Evolutionary conservation across 352 stramenopile genomes (phyloP).

Genomic region (Phytophthora foliorum): DNA sequence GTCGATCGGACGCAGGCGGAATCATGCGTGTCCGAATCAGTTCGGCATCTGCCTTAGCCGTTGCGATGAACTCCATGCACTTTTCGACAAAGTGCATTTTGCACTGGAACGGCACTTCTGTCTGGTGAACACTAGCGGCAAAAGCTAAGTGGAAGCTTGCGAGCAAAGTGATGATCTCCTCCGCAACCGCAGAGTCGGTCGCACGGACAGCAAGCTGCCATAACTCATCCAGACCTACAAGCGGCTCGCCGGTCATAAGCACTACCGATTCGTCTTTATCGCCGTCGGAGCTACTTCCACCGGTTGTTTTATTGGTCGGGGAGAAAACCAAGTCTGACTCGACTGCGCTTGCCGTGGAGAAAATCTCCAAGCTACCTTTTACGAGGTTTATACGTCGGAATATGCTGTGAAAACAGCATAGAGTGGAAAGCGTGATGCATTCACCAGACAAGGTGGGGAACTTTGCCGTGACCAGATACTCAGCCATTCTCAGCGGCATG

Average conservation of each 20-base stretch:
- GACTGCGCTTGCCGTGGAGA: conserved; percentile 6
- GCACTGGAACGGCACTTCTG: conserved; percentile 33
- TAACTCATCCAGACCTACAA: conserved; percentile 62
- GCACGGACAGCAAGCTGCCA: conserved; percentile 70
- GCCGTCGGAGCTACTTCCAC: conserved; percentile 15
- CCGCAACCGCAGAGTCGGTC: conserved; percentile 52
- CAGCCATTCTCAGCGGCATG: conserved; percentile 35
- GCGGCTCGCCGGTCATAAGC: conserved; percentile 47
- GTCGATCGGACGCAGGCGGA: background rate
- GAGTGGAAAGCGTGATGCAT: conserved; percentile 51
- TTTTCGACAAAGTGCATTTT: conserved; percentile 68
- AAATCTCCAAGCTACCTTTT: conserved; percentile 49
- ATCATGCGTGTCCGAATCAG: background rate
- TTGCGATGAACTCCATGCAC: conserved; percentile 58
- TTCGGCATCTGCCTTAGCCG: conserved; percentile 41
- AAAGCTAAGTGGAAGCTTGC: conserved; percentile 70
- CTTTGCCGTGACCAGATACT: conserved; percentile 50
- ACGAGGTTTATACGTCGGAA: conserved; percentile 71
- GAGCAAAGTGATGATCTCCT: conserved; percentile 72
- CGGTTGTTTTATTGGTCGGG: conserved; percentile 17
- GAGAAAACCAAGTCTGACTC: conserved; percentile 3
- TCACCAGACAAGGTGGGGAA: conserved; percentile 49
- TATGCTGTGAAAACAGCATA: conserved; percentile 78
- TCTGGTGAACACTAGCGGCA: conserved; percentile 37
- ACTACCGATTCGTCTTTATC: conserved; percentile 38